A percentile compares a stretch with the other conserved stretches of the same genome.
Evolutionary conservation across 805 yeast species (phyloP).

Genomic region (Myxozyma sirexii): DNA sequence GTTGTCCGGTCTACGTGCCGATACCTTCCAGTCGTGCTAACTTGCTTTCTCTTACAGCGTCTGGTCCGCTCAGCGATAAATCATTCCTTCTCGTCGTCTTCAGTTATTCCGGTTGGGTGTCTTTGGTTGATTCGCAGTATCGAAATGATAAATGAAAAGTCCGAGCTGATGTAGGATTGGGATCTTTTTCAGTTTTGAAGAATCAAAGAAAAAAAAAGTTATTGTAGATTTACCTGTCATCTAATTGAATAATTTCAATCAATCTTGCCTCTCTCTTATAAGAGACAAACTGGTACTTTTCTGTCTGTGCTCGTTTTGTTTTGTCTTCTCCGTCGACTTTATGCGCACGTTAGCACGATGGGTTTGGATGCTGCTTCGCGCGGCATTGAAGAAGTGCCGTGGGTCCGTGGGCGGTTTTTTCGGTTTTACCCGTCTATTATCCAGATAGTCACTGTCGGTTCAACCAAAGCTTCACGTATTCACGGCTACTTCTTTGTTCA

Average conservation of each 20-base stretch:
- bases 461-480: background rate
- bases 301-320: no score
- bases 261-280: background rate
- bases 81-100: background rate
- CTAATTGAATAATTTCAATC: slow-evolving; percentile 5
- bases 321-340: background rate
- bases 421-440: background rate
- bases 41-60: slow-evolving; percentile 26
- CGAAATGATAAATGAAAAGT: background rate
- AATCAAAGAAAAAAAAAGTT: slow-evolving; percentile 9
- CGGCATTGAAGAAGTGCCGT: background rate
- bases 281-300: background rate
- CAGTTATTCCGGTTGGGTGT: background rate
- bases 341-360: background rate
- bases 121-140: background rate
- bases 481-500: no score
- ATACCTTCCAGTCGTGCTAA: slow-evolving; percentile 14
- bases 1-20: slow-evolving; percentile 58
- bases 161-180: background rate
- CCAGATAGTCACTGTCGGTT: background rate
- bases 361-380: background rate
- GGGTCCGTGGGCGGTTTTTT: background rate
- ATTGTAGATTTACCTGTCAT: slow-evolving; percentile 10
- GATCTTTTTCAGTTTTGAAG: slow-evolving; percentile 4
- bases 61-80: slow-evolving; percentile 40